These are phyloP conservation scores for Populus deltoides DNA, from an alignment of 345 rosid species.

Conservation along the genomic window DNA sequence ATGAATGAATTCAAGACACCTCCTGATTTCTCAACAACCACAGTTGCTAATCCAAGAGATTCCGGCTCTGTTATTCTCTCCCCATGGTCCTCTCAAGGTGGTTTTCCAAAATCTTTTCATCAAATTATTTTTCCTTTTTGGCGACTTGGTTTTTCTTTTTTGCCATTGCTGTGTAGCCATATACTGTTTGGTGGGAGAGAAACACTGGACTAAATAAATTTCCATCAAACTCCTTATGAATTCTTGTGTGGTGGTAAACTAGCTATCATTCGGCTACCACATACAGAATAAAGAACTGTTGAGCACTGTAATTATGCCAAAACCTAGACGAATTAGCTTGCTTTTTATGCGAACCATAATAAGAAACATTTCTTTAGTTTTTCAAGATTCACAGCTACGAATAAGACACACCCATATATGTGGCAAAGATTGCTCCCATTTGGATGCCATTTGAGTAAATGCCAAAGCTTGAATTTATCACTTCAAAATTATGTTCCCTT, in stretches of 20 bases:
- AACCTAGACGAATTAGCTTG: background rate
- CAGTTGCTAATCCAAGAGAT: conserved; percentile 53
- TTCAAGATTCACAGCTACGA: background rate
- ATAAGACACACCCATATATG: background rate
- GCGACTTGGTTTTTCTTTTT: background rate
- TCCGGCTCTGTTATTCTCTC: conserved; percentile 48
- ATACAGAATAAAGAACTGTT: background rate
- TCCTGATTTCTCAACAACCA: conserved; percentile 57
- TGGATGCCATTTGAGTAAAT: background rate
- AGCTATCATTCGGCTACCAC: background rate
- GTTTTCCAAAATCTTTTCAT: background rate
- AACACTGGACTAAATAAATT: background rate
- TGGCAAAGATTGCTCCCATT: background rate
- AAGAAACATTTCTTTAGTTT: background rate
- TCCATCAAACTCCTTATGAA: too few relatives aligned
- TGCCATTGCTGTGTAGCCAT: background rate
- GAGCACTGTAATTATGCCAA: background rate
- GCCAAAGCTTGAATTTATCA: background rate
- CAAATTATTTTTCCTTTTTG: background rate
- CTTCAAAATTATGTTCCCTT: background rate
- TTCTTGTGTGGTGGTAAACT: background rate
- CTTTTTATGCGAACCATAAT: background rate
- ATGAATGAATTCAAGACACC: conserved; percentile 73
- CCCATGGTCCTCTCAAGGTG: conserved; percentile 75
- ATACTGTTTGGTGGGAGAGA: background rate